Percentiles rank a stretch among this genome's conserved stretches.
Evolutionary conservation across 164 flowering plant species (phyloP).

Genomic region (Tinospora cordifolia): DNA sequence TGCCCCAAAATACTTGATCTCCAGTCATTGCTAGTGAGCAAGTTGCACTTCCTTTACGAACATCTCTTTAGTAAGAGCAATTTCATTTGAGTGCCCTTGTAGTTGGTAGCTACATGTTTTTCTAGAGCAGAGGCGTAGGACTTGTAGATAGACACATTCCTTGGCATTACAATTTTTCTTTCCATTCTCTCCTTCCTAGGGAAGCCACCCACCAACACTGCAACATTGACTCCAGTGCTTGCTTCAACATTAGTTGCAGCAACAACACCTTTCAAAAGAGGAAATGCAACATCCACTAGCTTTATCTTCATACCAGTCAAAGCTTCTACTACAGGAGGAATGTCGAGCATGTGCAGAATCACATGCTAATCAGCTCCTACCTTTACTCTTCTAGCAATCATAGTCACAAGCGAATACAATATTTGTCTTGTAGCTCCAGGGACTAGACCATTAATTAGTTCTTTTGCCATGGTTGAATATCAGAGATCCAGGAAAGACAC

Average conservation of each 20-base stretch:
- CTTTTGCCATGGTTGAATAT: no score
- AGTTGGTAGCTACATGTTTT: constrained; percentile 89
- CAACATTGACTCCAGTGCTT: constrained; percentile 88
- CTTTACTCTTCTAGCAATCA: constrained; percentile 97
- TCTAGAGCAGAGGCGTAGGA: constrained; percentile 94
- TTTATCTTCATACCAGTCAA: constrained; percentile 96
- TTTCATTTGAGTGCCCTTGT: no score
- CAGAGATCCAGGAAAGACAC: no score
- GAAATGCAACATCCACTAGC: constrained; percentile 72
- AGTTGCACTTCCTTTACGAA: no score
- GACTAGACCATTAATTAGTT: no score
- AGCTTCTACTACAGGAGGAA: constrained; percentile 91
- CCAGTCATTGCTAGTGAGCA: no score
- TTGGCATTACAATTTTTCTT: constrained; percentile 96
- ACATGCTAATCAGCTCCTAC: constrained; percentile 91
- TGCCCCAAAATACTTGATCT: no score
- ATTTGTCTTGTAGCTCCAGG: constrained; percentile 71
- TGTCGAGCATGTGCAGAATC: constrained; percentile 94
- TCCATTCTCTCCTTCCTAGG: constrained; percentile 99
- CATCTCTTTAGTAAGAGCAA: no score
- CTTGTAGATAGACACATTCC: constrained; percentile 94
- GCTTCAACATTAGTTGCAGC: constrained; percentile 99
- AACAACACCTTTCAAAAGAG: constrained; percentile 62
- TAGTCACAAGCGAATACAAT: no score
- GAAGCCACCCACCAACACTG: constrained; percentile 99